Evolutionary conservation across 2,329 filamentous ascomycete genomes (phyloP).

Genomic region (Dactylellina parvicollis): DNA sequence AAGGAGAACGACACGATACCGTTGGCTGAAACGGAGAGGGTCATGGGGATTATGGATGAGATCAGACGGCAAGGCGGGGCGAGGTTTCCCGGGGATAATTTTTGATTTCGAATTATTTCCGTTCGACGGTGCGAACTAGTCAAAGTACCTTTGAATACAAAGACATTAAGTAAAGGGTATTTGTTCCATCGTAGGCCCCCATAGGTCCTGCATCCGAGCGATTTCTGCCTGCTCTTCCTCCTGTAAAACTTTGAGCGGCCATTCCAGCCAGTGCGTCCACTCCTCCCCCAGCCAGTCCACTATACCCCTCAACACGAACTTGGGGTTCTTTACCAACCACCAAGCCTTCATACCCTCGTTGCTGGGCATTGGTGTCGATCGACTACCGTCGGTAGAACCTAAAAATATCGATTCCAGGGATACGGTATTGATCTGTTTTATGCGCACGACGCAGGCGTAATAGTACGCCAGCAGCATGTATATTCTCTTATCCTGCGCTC

Average conservation of each 20-base stretch:
- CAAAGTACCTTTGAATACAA: neutral
- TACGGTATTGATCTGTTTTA: slow-evolving; percentile 15
- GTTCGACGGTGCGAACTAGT: neutral
- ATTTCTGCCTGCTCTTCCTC: slow-evolving; percentile 27
- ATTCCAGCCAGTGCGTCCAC: slow-evolving; percentile 38
- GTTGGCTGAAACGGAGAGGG: slow-evolving; percentile 64
- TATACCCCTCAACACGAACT: slow-evolving; percentile 26
- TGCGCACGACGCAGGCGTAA: slow-evolving; percentile 20
- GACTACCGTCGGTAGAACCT: neutral
- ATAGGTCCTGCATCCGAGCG: slow-evolving; percentile 12
- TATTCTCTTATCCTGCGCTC: slow-evolving; percentile 18
- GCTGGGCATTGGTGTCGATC: neutral
- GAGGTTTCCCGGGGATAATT: slow-evolving; percentile 55
- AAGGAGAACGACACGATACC: slow-evolving; percentile 63
- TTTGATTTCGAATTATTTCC: neutral
- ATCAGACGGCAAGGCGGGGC: slow-evolving; percentile 61
- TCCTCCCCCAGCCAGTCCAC: slow-evolving; percentile 36
- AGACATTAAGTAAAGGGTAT: neutral
- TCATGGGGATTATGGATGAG: slow-evolving; percentile 66
- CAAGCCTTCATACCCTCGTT: slow-evolving; percentile 21
- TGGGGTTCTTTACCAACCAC: slow-evolving; percentile 40
- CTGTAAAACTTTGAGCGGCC: slow-evolving; percentile 37
- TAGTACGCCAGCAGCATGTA: slow-evolving; percentile 43
- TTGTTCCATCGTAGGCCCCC: slow-evolving; percentile 18
- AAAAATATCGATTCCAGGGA: neutral